phyloP scores from a whole-genome alignment of 2,329 filamentous ascomycete genomes.

The Beauveria sp. region DNA sequence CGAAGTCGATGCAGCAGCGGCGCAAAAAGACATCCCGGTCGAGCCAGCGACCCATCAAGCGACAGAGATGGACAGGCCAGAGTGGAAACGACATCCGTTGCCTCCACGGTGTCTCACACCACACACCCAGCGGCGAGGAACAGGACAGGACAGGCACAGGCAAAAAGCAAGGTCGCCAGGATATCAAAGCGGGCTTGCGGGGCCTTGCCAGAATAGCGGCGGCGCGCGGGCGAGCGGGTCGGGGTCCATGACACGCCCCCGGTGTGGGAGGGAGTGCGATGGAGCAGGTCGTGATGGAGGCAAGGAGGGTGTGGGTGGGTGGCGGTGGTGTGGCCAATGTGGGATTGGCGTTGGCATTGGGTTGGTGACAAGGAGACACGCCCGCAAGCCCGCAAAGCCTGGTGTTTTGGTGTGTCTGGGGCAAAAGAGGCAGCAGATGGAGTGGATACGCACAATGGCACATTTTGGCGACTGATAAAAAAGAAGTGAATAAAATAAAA shows the following conservation, averaged over 20 bases:
- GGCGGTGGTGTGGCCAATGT: not conserved
- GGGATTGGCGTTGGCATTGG: not conserved
- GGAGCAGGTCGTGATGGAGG: not conserved
- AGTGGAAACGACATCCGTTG: constrained; percentile 11
- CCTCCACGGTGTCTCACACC: constrained; percentile 9
- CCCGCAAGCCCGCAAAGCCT: not conserved
- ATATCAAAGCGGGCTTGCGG: constrained; percentile 9
- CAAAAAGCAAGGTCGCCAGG: not conserved
- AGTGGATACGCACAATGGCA: not conserved
- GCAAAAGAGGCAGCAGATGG: not conserved
- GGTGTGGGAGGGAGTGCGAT: not conserved
- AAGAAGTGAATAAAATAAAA: not conserved
- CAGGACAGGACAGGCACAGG: not conserved
- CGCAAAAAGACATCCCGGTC: constrained; percentile 6
- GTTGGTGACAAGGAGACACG: constrained; percentile 1
- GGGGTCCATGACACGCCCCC: constrained; percentile 10
- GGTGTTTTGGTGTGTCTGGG: constrained; percentile 10
- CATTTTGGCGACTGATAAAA: too few relatives aligned
- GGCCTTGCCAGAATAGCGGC: constrained; percentile 6
- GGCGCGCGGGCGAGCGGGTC: constrained; percentile 11
- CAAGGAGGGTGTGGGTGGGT: constrained; percentile 1
- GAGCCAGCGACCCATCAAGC: constrained; percentile 7
- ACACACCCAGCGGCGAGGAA: constrained; percentile 2
- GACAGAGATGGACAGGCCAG: constrained; percentile 7
- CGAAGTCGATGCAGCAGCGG: not conserved